Percentiles rank a stretch among this genome's conserved stretches.
Conservation (phyloP, 2,329 filamentous ascomycete genomes). For the Stenocarpella maydis region DNA sequence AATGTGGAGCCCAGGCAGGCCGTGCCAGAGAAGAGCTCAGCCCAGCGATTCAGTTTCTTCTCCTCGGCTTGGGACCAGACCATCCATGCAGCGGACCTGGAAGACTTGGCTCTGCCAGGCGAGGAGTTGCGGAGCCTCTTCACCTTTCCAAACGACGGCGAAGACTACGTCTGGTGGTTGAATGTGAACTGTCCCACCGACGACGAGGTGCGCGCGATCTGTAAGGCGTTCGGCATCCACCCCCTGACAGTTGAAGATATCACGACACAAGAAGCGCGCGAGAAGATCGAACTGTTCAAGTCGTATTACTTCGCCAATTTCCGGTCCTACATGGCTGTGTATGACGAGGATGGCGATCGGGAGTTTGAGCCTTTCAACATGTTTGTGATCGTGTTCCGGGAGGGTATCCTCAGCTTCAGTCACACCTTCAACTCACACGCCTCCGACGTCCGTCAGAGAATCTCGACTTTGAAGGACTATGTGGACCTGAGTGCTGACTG, state of each 20-base stretch:
- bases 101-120: conserved; percentile 86
- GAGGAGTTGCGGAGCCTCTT: conserved; percentile 92
- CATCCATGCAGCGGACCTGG: conserved; percentile 88
- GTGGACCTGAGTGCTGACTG: conserved; percentile 95
- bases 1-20: conserved; percentile 44
- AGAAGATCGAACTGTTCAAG: conserved; percentile 98
- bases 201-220: conserved; percentile 86
- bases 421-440: conserved; percentile 89
- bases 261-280: conserved; percentile 90
- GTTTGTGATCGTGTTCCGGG: conserved; percentile 95
- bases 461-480: conserved; percentile 92
- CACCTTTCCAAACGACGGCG: conserved; percentile 66
- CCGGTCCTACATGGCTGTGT: conserved; percentile 84
- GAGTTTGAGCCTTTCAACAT: conserved; percentile 96
- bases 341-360: conserved; percentile 79
- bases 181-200: conserved; percentile 91
- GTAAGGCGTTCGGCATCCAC: conserved; percentile 94
- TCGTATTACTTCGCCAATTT: conserved; percentile 99
- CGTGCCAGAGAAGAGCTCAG: conserved; percentile 46
- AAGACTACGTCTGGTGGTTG: conserved; percentile 96
- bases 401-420: conserved; percentile 94
- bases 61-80: conserved; percentile 94
- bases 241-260: conserved; percentile 97
- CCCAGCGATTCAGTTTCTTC: conserved; percentile 88
- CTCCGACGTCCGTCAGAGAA: conserved; percentile 87